These are phyloP conservation scores for Babesia ovata DNA, from an alignment of 169 alveolate genomes.

Conservation along the genomic window DNA sequence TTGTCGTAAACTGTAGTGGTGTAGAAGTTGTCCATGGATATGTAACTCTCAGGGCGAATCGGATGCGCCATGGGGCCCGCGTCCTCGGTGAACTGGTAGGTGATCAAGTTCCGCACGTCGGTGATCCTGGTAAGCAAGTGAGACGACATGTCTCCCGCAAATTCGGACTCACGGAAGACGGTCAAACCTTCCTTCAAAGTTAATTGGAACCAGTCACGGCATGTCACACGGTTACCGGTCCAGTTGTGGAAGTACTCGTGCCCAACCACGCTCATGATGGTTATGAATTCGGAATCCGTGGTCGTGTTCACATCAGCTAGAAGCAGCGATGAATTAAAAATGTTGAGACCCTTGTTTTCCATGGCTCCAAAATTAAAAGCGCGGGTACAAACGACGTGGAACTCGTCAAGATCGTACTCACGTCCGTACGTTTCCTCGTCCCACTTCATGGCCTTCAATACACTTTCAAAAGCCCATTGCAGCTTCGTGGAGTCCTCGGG, in stretches of 20 bases:
- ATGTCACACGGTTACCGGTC: constrained; percentile 92
- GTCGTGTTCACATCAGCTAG: constrained; percentile 87
- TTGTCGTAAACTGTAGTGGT: constrained; percentile 92
- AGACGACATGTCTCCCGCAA: constrained; percentile 80
- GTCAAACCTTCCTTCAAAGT: constrained; percentile 93
- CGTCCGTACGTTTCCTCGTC: constrained; percentile 89
- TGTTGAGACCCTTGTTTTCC: constrained; percentile 92
- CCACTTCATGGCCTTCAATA: constrained; percentile 89
- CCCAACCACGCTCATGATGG: constrained; percentile 86
- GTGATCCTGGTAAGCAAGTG: constrained; percentile 83
- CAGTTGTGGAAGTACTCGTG: constrained; percentile 94
- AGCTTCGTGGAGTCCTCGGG: constrained; percentile 81
- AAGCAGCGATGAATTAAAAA: constrained; percentile 86
- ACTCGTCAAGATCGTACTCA: constrained; percentile 89
- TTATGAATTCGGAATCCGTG: constrained; percentile 85
- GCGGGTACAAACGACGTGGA: constrained; percentile 87
- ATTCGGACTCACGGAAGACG: constrained; percentile 89
- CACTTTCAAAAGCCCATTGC: constrained; percentile 86
- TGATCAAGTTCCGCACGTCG: constrained; percentile 80
- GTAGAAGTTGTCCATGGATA: constrained; percentile 90
- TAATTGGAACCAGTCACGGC: constrained; percentile 92
- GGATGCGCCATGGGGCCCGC: constrained; percentile 93
- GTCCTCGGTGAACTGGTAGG: constrained; percentile 89
- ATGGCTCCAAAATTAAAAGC: constrained; percentile 93
- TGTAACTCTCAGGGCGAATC: constrained; percentile 89